Evolutionary conservation across 805 yeast species (phyloP).

Genomic region (Candida ipomoeae): DNA sequence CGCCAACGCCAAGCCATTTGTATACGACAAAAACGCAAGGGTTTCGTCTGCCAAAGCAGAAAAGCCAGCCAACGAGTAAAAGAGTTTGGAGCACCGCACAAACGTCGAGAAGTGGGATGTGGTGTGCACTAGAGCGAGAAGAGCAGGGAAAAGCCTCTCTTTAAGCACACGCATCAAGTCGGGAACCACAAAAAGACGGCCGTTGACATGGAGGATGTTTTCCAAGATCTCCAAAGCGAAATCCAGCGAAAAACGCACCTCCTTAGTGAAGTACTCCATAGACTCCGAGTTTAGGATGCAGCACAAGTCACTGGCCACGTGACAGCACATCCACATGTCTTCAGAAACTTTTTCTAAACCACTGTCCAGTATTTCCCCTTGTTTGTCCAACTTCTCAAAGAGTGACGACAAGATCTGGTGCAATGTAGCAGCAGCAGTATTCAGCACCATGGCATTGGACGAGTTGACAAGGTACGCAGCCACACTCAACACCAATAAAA

Average conservation of each 20-base stretch:
- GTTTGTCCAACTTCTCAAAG: slow-evolving; percentile 52
- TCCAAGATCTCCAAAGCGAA: slow-evolving; percentile 82
- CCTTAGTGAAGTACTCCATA: slow-evolving; percentile 45
- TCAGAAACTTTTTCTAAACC: not conserved
- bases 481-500: slow-evolving; percentile 48
- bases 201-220: slow-evolving; percentile 65
- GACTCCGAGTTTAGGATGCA: slow-evolving; percentile 55
- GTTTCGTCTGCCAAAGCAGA: slow-evolving; percentile 65
- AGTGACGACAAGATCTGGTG: slow-evolving; percentile 78
- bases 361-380: not conserved
- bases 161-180: slow-evolving; percentile 59
- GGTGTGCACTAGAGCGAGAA: slow-evolving; percentile 59
- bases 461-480: slow-evolving; percentile 58
- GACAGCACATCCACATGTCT: slow-evolving; percentile 50
- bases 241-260: slow-evolving; percentile 50
- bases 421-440: slow-evolving; percentile 90
- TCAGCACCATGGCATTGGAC: slow-evolving; percentile 71
- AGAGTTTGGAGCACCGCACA: slow-evolving; percentile 71
- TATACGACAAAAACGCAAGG: slow-evolving; percentile 71
- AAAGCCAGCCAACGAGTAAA: slow-evolving; percentile 56
- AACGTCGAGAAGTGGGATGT: slow-evolving; percentile 58
- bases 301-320: slow-evolving; percentile 71
- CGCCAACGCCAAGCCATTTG: slow-evolving; percentile 54
- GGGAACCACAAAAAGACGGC: slow-evolving; percentile 49
- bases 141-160: slow-evolving; percentile 67